phyloP scores from a whole-genome alignment of 495 filamentous ascomycete species.

The Penicillium coprophilum region DNA sequence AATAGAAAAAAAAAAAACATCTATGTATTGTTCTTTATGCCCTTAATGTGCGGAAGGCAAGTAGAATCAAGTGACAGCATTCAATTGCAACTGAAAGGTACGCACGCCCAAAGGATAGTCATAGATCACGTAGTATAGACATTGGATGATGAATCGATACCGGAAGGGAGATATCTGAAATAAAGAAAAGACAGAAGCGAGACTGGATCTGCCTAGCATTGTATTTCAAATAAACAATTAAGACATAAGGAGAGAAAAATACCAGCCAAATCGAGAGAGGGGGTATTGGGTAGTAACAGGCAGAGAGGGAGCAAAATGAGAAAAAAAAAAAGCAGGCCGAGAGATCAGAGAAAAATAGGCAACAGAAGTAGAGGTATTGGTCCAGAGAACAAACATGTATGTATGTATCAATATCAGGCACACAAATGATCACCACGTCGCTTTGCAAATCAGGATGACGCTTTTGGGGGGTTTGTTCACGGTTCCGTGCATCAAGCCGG shows the following conservation, averaged over 20 bases:
- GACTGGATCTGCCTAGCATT: slow-evolving; percentile 1
- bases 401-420: slow-evolving; percentile 17
- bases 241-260: slow-evolving; percentile 26
- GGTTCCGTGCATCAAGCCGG: slow-evolving; percentile 21
- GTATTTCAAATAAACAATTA: slow-evolving; percentile 10
- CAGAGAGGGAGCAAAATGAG: slow-evolving; percentile 7
- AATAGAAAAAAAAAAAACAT: background rate
- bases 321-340: slow-evolving; percentile 8
- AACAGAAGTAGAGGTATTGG: slow-evolving; percentile 6
- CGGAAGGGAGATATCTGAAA: background rate
- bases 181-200: slow-evolving; percentile 11
- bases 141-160: background rate
- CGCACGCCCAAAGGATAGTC: background rate
- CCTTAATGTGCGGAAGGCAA: background rate
- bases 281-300: slow-evolving; percentile 35
- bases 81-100: background rate
- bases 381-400: slow-evolving; percentile 9
- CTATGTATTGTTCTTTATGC: background rate
- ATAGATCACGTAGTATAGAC: background rate
- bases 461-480: slow-evolving; percentile 27
- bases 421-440: slow-evolving; percentile 13
- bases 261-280: slow-evolving; percentile 33
- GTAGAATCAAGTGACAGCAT: background rate
- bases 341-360: background rate
- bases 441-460: slow-evolving; percentile 1